Base-by-base conservation (phyloP, 768 basidiomycete species). In the Hortiboletus flavorubellus region DNA sequence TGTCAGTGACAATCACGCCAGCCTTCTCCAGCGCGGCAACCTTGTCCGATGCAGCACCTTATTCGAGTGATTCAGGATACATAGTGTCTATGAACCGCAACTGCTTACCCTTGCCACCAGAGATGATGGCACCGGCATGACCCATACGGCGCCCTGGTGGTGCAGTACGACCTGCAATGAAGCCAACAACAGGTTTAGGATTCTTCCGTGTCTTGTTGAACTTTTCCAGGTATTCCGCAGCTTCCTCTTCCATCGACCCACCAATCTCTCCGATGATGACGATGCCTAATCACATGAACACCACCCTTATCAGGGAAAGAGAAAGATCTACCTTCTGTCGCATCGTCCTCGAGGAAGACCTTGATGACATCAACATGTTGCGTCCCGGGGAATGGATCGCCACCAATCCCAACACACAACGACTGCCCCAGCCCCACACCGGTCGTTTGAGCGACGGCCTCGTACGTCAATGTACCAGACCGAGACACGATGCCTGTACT, bases 261-360 rank as follows among this genome's bases (percentile, higher is more conserved):
- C 97, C 97, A 63, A 99, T 99, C 76, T 99, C 97, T 57, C 97
- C 97, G 64, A 99, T 99, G 59, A 98, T 78, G 59, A 99, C 96
- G 61, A 99, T 95, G 64, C 95, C 91, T 93, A 40, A 12, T 44
- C 18, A 34, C 37, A 55, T 61, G 37, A 66, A 54, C 39, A 49
- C 29, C 42, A 23, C 15, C 16, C 30, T 21, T 7, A 8, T 15
- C 5, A 30, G 35, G 26, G 7, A 43, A 44, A 12, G 11, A 37
- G 15, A 39, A 38, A 23, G 18, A 15, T n/a, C 3, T 55, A 91
- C 93, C 97, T 75, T 98, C 85, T 2, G 97, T 98, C 54, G 87
- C 86, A 53, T 90, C 88, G 69, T 99, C 96, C 35, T 94, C 87
- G 46, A 99, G 84, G 80, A 98, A 93, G 55, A 98, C 84, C 72